A percentile compares a stretch with the other conserved stretches of the same genome.
These are phyloP conservation scores for Phytophthora pseudosyringae DNA, from an alignment of 352 stramenopile genomes.

Conservation along the genomic window DNA sequence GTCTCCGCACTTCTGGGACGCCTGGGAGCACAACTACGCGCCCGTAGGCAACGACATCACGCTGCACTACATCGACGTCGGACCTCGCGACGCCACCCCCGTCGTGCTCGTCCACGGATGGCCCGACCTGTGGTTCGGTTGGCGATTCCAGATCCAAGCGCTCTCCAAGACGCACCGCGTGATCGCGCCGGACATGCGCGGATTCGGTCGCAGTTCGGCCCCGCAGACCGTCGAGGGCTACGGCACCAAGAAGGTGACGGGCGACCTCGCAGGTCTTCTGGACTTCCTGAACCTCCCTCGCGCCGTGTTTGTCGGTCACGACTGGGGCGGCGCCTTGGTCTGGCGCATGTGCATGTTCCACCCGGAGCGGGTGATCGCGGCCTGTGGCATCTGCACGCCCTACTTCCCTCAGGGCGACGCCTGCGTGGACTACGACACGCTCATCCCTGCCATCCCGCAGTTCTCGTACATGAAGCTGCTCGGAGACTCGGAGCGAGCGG, in stretches of 20 bases:
- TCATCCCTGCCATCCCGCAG: constrained; percentile 49
- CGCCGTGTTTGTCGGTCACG: constrained; percentile 70
- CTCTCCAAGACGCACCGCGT: constrained; percentile 57
- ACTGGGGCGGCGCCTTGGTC: constrained; percentile 64
- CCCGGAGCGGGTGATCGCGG: constrained; percentile 52
- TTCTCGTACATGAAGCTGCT: constrained; percentile 77
- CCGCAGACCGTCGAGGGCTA: constrained; percentile 49
- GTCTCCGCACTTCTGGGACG: constrained; percentile 23
- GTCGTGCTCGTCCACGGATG: constrained; percentile 75
- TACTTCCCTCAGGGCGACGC: constrained; percentile 51
- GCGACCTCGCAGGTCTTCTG: constrained; percentile 51
- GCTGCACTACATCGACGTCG: constrained; percentile 71
- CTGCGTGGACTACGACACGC: constrained; percentile 49
- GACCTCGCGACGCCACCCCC: constrained; percentile 50
- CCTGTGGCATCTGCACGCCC: constrained; percentile 65
- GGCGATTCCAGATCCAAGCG: constrained; percentile 67
- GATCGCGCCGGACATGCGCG: constrained; percentile 60
- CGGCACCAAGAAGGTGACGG: constrained; percentile 58
- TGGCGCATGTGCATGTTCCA: constrained; percentile 76
- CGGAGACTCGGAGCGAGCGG: constrained; percentile 40
- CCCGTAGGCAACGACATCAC: constrained; percentile 39
- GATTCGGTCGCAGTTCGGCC: constrained; percentile 62
- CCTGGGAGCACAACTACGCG: constrained; percentile 34
- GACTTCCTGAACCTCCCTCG: constrained; percentile 67
- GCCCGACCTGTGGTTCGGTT: constrained; percentile 78